Evolutionary conservation across 2,329 filamentous ascomycete genomes (phyloP).

Genomic region (Bipolaris cookei): DNA sequence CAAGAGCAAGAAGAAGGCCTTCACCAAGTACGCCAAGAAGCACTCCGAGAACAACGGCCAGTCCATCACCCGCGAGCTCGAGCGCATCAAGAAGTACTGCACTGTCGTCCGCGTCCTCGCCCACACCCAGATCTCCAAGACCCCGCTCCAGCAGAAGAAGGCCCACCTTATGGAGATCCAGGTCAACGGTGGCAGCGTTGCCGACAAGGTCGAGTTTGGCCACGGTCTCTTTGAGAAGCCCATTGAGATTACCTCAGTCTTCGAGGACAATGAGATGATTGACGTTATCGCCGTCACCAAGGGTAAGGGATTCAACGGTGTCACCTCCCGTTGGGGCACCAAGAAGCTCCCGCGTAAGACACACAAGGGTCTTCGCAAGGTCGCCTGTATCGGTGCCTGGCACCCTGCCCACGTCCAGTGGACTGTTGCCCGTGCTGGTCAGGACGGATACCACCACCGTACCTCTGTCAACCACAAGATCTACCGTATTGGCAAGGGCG

Average conservation of each 20-base stretch:
- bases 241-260: constrained; percentile 88
- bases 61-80: constrained; percentile 94
- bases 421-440: constrained; percentile 99
- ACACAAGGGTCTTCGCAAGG: constrained; percentile 99
- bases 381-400: constrained; percentile 99
- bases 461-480: constrained; percentile 99
- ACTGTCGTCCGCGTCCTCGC: constrained; percentile 98
- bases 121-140: constrained; percentile 99
- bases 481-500: constrained; percentile 95
- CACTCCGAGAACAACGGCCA: constrained; percentile 91
- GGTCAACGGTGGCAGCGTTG: constrained; percentile 94
- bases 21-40: constrained; percentile 99
- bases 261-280: constrained; percentile 99
- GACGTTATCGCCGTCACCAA: constrained; percentile 99
- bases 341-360: constrained; percentile 99
- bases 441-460: constrained; percentile 99
- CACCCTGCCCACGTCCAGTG: constrained; percentile 99
- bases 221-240: constrained; percentile 99
- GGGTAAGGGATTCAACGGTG: constrained; percentile 98
- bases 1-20: constrained; percentile 99
- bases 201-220: constrained; percentile 97
- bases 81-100: constrained; percentile 99
- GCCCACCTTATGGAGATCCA: constrained; percentile 99
- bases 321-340: constrained; percentile 97
- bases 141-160: constrained; percentile 99